Evolutionary conservation across 2,329 filamentous ascomycete genomes (phyloP).

Genomic region (Graphium sp.): DNA sequence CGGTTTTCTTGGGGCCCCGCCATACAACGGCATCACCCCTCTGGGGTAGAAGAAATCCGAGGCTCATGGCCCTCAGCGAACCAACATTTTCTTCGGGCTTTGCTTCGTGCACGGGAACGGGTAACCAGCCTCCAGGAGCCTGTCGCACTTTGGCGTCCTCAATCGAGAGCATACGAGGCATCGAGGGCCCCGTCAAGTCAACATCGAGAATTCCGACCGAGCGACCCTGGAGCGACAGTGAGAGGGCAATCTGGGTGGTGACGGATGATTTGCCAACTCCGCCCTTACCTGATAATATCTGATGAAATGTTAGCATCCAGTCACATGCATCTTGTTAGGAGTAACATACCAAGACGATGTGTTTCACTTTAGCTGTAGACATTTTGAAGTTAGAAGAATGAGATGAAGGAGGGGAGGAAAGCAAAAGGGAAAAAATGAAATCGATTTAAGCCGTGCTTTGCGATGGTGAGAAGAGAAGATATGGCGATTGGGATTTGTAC

Average conservation of each 20-base stretch:
- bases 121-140: conserved; percentile 81
- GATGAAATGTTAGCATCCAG: conserved; percentile 8
- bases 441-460: too few relatives aligned
- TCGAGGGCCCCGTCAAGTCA: conserved; percentile 89
- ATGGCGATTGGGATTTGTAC: too few relatives aligned
- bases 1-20: conserved; percentile 96
- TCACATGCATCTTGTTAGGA: too few relatives aligned
- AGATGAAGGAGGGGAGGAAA: too few relatives aligned
- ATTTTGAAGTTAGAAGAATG: conserved; percentile 2
- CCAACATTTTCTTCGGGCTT: conserved; percentile 35
- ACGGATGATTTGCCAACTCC: conserved; percentile 96
- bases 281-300: conserved; percentile 88
- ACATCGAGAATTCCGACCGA: conserved; percentile 92
- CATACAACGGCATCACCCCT: conserved; percentile 89
- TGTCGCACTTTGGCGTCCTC: conserved; percentile 83
- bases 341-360: conserved; percentile 53
- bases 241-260: conserved; percentile 89
- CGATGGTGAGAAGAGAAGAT: too few relatives aligned
- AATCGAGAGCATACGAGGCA: conserved; percentile 84
- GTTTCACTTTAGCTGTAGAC: conserved; percentile 40
- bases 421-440: too few relatives aligned
- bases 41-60: conserved; percentile 74
- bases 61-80: conserved; percentile 68
- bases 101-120: conserved; percentile 63
- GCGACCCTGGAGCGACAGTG: conserved; percentile 68